Evolutionary conservation across 306 rosid species (phyloP), one percentile per base, ranked within the genome.

Genomic region (Vigna reflexopilosa): DNA sequence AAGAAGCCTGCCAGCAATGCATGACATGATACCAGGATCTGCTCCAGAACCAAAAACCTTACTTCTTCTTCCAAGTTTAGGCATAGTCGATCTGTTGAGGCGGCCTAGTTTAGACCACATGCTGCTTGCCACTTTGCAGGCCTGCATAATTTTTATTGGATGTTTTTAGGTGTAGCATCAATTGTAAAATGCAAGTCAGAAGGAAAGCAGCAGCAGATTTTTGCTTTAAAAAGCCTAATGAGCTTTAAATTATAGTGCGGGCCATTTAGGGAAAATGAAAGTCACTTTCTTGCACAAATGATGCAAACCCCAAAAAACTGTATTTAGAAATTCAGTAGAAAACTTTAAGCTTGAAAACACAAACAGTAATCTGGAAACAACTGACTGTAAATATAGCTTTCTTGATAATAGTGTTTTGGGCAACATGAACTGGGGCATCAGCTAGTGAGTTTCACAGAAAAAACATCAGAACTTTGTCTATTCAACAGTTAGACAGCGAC

Each of bases 101-200:
- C 98, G 97, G 8, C 99, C 98, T 71, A 90, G 87, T 88, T 88
- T 95, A 72, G 99, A 93, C 99, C 99, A 95, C 91, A 84, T 87
- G 74, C 83, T 84, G 83, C 90, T 87, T 73, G 94, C 89, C 48
- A 91, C 94, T 81, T 72, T 84, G 83, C 91, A 93, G 82, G 83
- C 90, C 99, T 93, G 88, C 82, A 83, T 78, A 68, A 59, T 52
- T 67, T 48, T 71, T 44, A 38, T 40, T 20, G 40, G 76, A 19
- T 55, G 52, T 40, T 59, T 66, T 84, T 54, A 70, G 84, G 77
- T 30, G 38, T 14, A 28, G 40, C 22, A 24, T 64, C 34, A 54
- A 68, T 64, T 70, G 57, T 65, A 69, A 74, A 77, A 49, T 44
- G 34, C 78, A 55, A 15, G 5, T 57, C 1, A 44, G 22, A 61